Evolutionary conservation across 208 protist species (phyloP), one percentile per base, ranked within the genome.

Genomic region (Leishmania martiniquensis): DNA sequence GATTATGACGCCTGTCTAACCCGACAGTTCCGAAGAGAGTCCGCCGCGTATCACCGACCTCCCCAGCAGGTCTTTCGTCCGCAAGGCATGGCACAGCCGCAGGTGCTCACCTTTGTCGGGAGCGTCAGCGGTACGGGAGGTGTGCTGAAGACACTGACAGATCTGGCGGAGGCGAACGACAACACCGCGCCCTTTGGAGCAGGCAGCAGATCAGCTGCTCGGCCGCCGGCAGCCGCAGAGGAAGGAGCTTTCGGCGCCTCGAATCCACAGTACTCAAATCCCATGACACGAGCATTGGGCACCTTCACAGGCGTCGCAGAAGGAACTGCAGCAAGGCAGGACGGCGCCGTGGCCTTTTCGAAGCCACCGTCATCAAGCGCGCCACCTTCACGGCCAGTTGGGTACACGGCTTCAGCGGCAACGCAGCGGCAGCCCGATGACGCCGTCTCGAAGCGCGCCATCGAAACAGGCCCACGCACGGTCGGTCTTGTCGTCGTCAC

Each of bases 1-100:
- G 20, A 55, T 10, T 77, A 84, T 44, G 76, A 84, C 76, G 51
- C n/a, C 37, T 78, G 78, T 44, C 59, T 85, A 0, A 5, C 45
- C 1, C 66, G 52, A 45, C 59, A 78, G 22, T 37, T 54, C 7
- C 12, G 45, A 13, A 65, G 45, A 54, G 2, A 39, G 45, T 25
- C 55, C 60, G 29, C 51, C 39, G 57, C 39, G 20, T 66, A 44
- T 37, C 62, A 62, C 32, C 45, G 29, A 52, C 15, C n/a, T 34
- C 57, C 17, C 34, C 34, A 42, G 17, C 34, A n/a, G 17, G 60
- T 42, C 3, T 34, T 4, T 44, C 60, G 15, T 66, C 34, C 20
- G 60, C n/a, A 66, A 37, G 17, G 17, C 15, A 66, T 20, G 52
- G 72, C 0, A 39, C 65, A 44, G 39, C 17, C n/a, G 63, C 54